phyloP scores from a whole-genome alignment of 106 monocot genomes.

The Triglochin maritima region DNA sequence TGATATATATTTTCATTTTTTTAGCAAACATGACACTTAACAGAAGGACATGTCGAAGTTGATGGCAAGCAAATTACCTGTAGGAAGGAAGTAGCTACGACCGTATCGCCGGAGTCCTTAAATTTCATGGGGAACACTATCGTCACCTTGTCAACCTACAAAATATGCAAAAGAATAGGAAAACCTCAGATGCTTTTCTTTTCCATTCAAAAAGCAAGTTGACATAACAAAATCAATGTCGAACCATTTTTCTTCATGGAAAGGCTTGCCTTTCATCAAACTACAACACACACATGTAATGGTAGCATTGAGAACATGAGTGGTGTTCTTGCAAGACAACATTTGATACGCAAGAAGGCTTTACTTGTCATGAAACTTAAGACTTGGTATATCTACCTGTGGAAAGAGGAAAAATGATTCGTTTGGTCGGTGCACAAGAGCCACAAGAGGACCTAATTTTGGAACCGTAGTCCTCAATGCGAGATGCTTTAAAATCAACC shows the following conservation, averaged over 20 bases:
- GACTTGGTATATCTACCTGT: constrained; percentile 36
- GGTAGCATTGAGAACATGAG: no score
- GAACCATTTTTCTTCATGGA: background rate
- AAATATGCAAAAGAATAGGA: constrained; percentile 9
- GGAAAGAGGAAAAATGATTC: constrained; percentile 90
- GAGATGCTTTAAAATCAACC: constrained; percentile 68
- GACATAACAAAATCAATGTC: background rate
- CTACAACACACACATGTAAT: no score
- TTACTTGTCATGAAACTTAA: no score
- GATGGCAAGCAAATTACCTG: constrained; percentile 37
- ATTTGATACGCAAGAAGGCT: no score
- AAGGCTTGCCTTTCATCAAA: no score
- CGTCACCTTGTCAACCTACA: constrained; percentile 78
- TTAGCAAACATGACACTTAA: no score
- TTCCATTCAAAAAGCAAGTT: background rate
- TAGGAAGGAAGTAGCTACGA: constrained; percentile 86
- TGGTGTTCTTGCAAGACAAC: no score
- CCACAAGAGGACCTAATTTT: constrained; percentile 42
- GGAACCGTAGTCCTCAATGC: constrained; percentile 45
- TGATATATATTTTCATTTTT: no score
- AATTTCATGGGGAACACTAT: constrained; percentile 88
- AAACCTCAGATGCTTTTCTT: background rate
- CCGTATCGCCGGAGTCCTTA: constrained; percentile 72
- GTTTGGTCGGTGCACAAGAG: constrained; percentile 87
- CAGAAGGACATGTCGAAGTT: no score